Evolutionary conservation across 345 rosid species (phyloP).

Genomic region (Euphorbia peplus): DNA sequence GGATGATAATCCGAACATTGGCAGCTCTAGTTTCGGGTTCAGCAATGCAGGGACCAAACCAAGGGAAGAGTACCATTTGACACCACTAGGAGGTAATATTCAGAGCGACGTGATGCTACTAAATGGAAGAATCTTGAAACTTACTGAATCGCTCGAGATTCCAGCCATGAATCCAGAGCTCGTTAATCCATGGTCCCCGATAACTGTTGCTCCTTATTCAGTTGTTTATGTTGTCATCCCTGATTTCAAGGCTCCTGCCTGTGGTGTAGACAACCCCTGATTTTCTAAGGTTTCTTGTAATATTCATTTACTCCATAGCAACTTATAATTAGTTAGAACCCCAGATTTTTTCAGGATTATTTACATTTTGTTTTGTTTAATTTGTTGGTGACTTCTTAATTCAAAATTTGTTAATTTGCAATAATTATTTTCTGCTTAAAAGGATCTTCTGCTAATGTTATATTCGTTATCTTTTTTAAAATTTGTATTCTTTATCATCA

Average conservation of each 20-base stretch:
- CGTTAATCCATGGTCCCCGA: slow-evolving; percentile 31
- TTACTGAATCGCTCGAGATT: slow-evolving; percentile 37
- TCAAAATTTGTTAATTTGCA: too few relatives aligned
- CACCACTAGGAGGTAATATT: slow-evolving; percentile 50
- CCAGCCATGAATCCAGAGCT: slow-evolving; percentile 45
- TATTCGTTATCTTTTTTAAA: too few relatives aligned
- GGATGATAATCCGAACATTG: slow-evolving; percentile 24
- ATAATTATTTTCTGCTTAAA: too few relatives aligned
- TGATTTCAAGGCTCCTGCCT: slow-evolving; percentile 53
- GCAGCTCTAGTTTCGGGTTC: background rate
- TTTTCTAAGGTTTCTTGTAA: too few relatives aligned
- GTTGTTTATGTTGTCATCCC: slow-evolving; percentile 36
- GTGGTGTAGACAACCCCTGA: slow-evolving; percentile 18
- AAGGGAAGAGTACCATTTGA: slow-evolving; percentile 65
- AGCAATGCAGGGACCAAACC: background rate
- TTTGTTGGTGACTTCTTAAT: too few relatives aligned
- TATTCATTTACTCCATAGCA: too few relatives aligned
- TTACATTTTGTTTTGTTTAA: too few relatives aligned
- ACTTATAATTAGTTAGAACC: too few relatives aligned
- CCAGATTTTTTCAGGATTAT: too few relatives aligned
- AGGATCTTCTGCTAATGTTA: too few relatives aligned
- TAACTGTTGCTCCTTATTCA: slow-evolving; percentile 39
- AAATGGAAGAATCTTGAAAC: slow-evolving; percentile 48
- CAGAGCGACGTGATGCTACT: slow-evolving; percentile 51
- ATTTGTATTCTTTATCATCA: too few relatives aligned